Evolutionary conservation across 2,329 filamentous ascomycete species (phyloP).

Genomic region (Tolypocladium inflatum): DNA sequence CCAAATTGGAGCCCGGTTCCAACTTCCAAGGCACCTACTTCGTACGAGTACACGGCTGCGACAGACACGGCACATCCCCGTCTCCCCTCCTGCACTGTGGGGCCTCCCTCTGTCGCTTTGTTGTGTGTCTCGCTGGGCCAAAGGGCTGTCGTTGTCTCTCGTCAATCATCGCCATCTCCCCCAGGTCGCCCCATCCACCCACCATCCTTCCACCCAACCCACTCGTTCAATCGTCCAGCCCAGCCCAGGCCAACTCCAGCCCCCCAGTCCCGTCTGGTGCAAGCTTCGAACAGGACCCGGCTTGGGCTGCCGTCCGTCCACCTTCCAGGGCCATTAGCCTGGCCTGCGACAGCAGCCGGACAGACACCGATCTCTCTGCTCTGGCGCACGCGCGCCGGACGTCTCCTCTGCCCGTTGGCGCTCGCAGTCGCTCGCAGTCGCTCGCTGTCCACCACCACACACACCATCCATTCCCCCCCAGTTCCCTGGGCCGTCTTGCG

Average conservation of each 20-base stretch:
- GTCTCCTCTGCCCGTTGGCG: not conserved
- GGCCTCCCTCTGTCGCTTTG: not conserved
- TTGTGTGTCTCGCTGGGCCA: not conserved
- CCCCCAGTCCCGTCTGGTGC: slow-evolving; percentile 6
- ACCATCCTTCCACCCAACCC: not conserved
- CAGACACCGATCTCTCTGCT: not conserved
- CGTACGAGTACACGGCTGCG: not conserved
- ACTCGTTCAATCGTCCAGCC: not conserved
- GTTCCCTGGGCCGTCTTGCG: not conserved
- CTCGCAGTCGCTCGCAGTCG: not conserved
- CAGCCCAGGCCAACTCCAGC: not conserved
- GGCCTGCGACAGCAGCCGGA: not conserved
- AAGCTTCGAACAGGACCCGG: slow-evolving; percentile 5
- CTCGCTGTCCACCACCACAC: not conserved
- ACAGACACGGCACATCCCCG: not conserved
- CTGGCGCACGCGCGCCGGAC: not conserved
- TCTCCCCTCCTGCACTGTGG: not conserved
- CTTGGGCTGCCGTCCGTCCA: not conserved
- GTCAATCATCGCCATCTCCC: not conserved
- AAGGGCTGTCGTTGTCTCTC: not conserved
- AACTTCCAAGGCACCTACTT: no score
- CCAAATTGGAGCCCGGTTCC: not conserved
- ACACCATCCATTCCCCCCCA: not conserved
- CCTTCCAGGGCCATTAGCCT: not conserved
- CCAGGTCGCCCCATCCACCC: not conserved